phyloP scores from a whole-genome alignment of 1,284 basidiomycete genomes.

The Trametes hirsuta region DNA sequence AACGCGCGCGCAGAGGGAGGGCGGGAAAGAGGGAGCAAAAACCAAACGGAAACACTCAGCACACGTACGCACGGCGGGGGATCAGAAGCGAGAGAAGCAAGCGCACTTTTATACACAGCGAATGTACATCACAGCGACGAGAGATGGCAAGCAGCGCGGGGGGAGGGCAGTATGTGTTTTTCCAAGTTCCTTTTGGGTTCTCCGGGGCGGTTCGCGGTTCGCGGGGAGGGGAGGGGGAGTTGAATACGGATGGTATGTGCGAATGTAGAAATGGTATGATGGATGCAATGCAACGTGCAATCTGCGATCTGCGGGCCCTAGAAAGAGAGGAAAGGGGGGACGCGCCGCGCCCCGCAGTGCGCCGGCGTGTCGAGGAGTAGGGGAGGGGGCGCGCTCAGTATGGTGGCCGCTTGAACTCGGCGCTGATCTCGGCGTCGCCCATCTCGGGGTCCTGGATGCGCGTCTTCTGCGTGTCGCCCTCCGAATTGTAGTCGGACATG shows the following conservation, averaged over 20 bases:
- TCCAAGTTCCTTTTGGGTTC: neutral
- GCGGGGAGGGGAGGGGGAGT: neutral
- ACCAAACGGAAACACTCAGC: neutral
- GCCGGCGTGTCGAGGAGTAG: neutral
- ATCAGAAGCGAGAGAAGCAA: neutral
- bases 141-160: neutral
- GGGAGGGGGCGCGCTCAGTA: slow-evolving; percentile 15
- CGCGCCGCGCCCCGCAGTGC: neutral
- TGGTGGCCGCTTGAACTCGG: slow-evolving; percentile 35
- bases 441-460: slow-evolving; percentile 37
- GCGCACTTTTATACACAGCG: neutral
- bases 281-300: neutral
- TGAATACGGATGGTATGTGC: neutral
- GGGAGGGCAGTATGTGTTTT: neutral
- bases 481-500: slow-evolving; percentile 24
- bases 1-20: neutral
- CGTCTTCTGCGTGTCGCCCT: slow-evolving; percentile 51
- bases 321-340: neutral
- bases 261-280: neutral
- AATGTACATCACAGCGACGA: neutral
- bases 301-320: neutral
- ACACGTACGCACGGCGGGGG: neutral
- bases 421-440: slow-evolving; percentile 29
- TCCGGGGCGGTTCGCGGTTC: neutral
- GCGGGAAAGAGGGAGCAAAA: neutral